Conservation (phyloP, 176 grass and related monocot genomes). For the Areca catechu region DNA sequence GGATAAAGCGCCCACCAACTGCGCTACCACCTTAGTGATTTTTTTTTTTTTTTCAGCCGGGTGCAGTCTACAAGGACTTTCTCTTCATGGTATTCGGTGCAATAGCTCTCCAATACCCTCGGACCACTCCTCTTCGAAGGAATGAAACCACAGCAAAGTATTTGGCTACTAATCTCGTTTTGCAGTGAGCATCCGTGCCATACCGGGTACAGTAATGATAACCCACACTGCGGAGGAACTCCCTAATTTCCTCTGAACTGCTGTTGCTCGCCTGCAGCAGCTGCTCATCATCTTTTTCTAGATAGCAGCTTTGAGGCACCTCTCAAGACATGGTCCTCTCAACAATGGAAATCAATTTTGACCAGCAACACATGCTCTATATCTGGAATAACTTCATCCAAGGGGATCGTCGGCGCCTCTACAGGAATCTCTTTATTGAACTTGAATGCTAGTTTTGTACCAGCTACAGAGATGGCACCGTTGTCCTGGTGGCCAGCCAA, state of each 20-base stretch:
- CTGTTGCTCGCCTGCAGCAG: slow-evolving; percentile 83
- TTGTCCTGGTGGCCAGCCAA: slow-evolving; percentile 86
- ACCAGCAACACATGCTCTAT: slow-evolving; percentile 47
- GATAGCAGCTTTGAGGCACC: slow-evolving; percentile 55
- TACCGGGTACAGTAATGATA: slow-evolving; percentile 47
- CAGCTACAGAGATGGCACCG: slow-evolving; percentile 92
- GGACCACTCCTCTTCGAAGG: no score
- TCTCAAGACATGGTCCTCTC: slow-evolving; percentile 75
- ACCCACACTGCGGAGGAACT: slow-evolving; percentile 71
- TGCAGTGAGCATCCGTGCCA: slow-evolving; percentile 74
- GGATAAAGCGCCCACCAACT: no score
- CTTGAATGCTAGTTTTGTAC: slow-evolving; percentile 80
- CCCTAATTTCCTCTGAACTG: slow-evolving; percentile 53
- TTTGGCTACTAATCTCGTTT: slow-evolving; percentile 37
- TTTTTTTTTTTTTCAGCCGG: no score
- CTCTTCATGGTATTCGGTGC: no score
- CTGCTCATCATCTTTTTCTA: slow-evolving; percentile 62
- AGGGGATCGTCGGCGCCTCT: slow-evolving; percentile 56
- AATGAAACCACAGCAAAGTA: not conserved
- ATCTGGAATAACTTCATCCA: slow-evolving; percentile 78
- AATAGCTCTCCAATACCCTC: no score
- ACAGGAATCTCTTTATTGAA: slow-evolving; percentile 62
- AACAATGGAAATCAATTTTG: slow-evolving; percentile 90
- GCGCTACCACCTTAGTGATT: no score
- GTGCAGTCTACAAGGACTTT: no score